phyloP scores from a whole-genome alignment of 2,329 filamentous ascomycete genomes.

The Chrysoporthe deuterocubensis region DNA sequence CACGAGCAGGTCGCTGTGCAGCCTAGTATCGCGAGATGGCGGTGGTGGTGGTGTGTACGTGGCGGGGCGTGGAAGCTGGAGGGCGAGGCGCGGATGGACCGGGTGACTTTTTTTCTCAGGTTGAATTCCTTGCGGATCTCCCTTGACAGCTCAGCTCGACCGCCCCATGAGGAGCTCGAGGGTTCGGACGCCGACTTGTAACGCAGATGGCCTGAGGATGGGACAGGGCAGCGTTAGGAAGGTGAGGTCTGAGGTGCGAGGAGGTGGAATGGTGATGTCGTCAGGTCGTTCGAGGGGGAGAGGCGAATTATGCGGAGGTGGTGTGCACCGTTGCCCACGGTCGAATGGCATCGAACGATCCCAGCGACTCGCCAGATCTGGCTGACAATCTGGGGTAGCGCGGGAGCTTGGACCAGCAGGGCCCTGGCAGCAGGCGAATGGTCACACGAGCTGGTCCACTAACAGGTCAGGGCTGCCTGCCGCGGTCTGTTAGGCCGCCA shows the following conservation, averaged over 20 bases:
- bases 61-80: constrained; percentile 2
- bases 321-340: constrained; percentile 3
- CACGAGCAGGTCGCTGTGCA: constrained; percentile 1
- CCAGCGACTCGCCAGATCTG: background rate
- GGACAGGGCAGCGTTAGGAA: background rate
- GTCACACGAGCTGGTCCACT: constrained; percentile 19
- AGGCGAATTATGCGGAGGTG: constrained; percentile 23
- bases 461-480: background rate
- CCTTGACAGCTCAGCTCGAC: constrained; percentile 18
- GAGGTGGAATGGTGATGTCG: constrained; percentile 24
- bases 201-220: constrained; percentile 17
- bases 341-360: constrained; percentile 26
- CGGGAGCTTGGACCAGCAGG: constrained; percentile 14
- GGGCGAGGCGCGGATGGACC: constrained; percentile 2
- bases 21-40: background rate
- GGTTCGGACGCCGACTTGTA: background rate
- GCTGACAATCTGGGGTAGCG: constrained; percentile 29
- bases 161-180: constrained; percentile 27
- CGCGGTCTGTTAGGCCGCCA: background rate
- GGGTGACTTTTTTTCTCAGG: constrained; percentile 1
- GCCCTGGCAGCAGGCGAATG: constrained; percentile 15
- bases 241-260: background rate
- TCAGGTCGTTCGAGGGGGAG: constrained; percentile 27
- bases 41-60: constrained; percentile 10
- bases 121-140: constrained; percentile 17